Evolutionary conservation across 176 grass and related monocot species (phyloP), one percentile per base, ranked within the genome.

Genomic region (Aegilops speltoides): DNA sequence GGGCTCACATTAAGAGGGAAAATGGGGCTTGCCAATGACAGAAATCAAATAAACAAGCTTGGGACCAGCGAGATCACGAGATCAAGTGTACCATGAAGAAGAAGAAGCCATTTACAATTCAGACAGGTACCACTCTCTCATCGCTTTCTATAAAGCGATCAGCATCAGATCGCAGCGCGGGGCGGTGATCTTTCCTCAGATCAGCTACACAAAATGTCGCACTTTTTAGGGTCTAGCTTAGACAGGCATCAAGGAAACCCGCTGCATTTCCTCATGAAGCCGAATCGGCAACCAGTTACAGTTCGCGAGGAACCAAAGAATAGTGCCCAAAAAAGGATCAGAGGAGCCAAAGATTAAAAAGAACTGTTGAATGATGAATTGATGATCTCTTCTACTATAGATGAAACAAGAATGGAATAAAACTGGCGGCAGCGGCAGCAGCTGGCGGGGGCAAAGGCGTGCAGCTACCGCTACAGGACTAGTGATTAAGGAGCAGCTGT

Each of bases 11-110:
- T 8, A 34, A 10, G 4, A 22, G 56, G 1, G 56, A 59, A 59
- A 59, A 22, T 22, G 7, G 56, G 56, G 56, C 20, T 59, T 59
- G 56, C 19, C 16, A 31, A 40, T 54, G 5, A 37, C 34, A 73
- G 37, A 73, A 46, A 48, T 48, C 45, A 48, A 48, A 28, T 3
- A 46, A 31, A 54, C 72, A 28, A 52, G 50, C 24, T 20, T n/a
- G 79, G 63, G 26, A 20, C 79, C 62, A 66, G 78, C 1, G 7
- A 67, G 62, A 68, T 48, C 41, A 68, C 26, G 28, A 50, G 64
- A 81, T 33, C 26, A 52, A 68, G 79, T 33, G 43, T 81, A 50
- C 79, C 79, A 68, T 81, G 63, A 48, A 67, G 62, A 45, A 67
- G 62, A 45, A 45, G 24, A 41, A 67, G 11, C 20, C 16, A 66